Evolutionary conservation across 2,329 filamentous ascomycete genomes (phyloP), one percentile per base, ranked within the genome.

Genomic region (Geosmithia putterillii): DNA sequence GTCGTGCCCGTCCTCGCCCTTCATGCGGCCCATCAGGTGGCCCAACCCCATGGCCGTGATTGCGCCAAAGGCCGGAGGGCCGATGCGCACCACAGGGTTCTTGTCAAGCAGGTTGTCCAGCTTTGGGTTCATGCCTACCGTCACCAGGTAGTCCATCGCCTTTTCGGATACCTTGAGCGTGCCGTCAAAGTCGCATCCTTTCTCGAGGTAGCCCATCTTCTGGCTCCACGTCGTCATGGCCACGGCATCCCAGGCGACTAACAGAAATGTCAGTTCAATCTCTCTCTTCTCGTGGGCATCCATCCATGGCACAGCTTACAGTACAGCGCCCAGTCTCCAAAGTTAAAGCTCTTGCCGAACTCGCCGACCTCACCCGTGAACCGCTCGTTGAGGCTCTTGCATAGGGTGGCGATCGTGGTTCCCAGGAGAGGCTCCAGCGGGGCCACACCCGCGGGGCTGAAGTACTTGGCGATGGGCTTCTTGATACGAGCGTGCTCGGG

Each of bases 121-220:
- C 34, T 50, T 51, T 3, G 50, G 50, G 15, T 38, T 38, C 14
- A 59, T 45, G 48, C 58, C 48, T 50, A 43, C 34, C 7, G 48
- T 50, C 40, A 59, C 45, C 7, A 46, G 62, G 52, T 34, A 55
- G 47, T 70, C 65, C 12, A 48, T 44, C 8, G 58, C 47, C 42
- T 45, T 45, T 10, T 52, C 49, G 3, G 47, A 44, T 8, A 48
- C 43, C 1, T 35, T 28, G 9, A 50, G 36, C 37, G 43, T 43
- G 9, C 39, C 40, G 40, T 50, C 48, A 35, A 47, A 48, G 34
- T 50, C 48, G 40, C 23, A 37, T 7, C 47, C 56, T 6, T 57
- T 49, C 19, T 64, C 52, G 22, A 69, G 52, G 51, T 67, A 69
- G 9, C 66, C 66, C 46, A 68, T 59, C 25, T 57, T 60, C 12